Conservation (phyloP, 257 asterid species). For the Salvia rosmarinus region DNA sequence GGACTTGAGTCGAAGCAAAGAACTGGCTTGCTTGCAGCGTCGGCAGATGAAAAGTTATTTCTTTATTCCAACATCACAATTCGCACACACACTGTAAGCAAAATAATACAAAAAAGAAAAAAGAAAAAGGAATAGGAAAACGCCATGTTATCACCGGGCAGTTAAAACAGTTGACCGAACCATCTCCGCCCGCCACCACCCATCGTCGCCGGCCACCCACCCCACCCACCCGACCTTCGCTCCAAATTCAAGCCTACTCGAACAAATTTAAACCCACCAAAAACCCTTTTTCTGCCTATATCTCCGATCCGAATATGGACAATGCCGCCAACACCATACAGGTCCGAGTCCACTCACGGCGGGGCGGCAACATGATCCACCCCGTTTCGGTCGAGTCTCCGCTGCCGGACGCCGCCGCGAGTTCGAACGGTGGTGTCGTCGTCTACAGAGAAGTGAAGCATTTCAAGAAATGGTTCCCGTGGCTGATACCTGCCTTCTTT, state of each 20-base stretch:
- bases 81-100: background rate
- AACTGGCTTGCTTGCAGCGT: background rate
- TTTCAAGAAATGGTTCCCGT: conserved; percentile 71
- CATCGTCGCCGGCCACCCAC: conserved; percentile 45
- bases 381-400: conserved; percentile 54
- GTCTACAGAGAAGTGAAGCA: conserved; percentile 67
- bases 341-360: conserved; percentile 54
- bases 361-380: conserved; percentile 63
- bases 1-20: conserved; percentile 1
- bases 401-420: conserved; percentile 31
- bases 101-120: background rate
- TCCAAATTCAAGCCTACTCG: conserved; percentile 36
- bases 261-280: conserved; percentile 41
- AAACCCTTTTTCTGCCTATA: conserved; percentile 9
- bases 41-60: background rate
- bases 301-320: conserved; percentile 42
- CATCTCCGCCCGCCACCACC: conserved; percentile 26
- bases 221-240: conserved; percentile 31
- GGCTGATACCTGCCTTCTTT: conserved; percentile 78
- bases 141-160: conserved; percentile 14
- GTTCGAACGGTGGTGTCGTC: conserved; percentile 28
- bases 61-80: background rate
- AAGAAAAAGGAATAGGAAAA: background rate
- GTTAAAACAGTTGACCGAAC: conserved; percentile 52
- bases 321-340: conserved; percentile 47